These are phyloP conservation scores for Scedosporium boydii DNA, from an alignment of 2,329 filamentous ascomycete genomes.

Conservation along the genomic window DNA sequence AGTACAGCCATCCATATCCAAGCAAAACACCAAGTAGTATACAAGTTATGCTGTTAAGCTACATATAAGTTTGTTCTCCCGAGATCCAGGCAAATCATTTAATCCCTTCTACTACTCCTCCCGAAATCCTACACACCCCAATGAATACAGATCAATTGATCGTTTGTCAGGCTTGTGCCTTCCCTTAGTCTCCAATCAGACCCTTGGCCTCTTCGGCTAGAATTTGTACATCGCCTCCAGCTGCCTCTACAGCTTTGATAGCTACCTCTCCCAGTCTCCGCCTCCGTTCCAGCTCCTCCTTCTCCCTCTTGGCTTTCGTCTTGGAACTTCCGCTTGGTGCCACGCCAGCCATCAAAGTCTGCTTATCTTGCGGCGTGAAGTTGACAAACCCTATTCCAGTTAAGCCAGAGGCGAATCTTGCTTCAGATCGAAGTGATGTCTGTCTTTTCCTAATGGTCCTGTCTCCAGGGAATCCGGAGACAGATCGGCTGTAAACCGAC, in stretches of 20 bases:
- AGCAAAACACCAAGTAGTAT: no score
- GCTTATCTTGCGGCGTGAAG: conserved; percentile 72
- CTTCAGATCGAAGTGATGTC: neutral
- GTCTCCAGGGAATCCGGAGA: neutral
- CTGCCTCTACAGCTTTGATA: conserved; percentile 57
- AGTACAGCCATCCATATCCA: no score
- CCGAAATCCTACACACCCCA: neutral
- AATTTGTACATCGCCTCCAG: conserved; percentile 56
- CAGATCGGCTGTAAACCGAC: neutral
- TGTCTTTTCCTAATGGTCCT: neutral
- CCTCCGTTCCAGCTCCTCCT: conserved; percentile 73
- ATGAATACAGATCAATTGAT: no score
- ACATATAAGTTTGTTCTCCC: no score
- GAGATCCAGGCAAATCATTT: no score
- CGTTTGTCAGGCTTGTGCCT: neutral
- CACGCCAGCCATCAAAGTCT: conserved; percentile 76
- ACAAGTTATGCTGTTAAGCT: no score
- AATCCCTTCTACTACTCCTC: no score
- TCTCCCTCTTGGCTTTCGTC: conserved; percentile 87
- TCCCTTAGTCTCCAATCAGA: conserved; percentile 1
- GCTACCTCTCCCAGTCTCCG: conserved; percentile 59
- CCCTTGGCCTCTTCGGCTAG: conserved; percentile 33
- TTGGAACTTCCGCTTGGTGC: conserved; percentile 86
- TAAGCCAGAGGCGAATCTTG: neutral
- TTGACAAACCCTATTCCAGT: conserved; percentile 64